A percentile compares a stretch with the other conserved stretches of the same genome.
These are phyloP conservation scores for Phascolomyces articulosus DNA, from an alignment of 371 early-diverging fungal genomes.

Conservation along the genomic window DNA sequence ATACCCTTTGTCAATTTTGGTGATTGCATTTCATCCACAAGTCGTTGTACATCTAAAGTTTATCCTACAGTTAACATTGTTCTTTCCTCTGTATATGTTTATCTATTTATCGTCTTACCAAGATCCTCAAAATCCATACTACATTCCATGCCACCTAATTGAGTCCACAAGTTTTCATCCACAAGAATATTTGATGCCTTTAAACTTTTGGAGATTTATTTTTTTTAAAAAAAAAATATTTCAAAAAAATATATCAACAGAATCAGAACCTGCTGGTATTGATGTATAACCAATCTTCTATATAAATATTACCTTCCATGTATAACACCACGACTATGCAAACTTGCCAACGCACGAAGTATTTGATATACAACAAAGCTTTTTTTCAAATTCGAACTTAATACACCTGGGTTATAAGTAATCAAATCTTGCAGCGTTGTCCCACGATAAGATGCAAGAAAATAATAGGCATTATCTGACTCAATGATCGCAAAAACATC, in stretches of 20 bases:
- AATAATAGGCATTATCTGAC: slow-evolving; percentile 57
- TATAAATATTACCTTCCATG: slow-evolving; percentile 50
- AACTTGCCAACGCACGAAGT: slow-evolving; percentile 50
- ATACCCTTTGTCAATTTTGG: slow-evolving; percentile 30
- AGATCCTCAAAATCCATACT: slow-evolving; percentile 24
- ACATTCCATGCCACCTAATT: slow-evolving; percentile 57
- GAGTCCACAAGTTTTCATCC: slow-evolving; percentile 69
- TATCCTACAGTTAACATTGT: not conserved
- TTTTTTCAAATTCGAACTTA: slow-evolving; percentile 64
- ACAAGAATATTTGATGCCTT: slow-evolving; percentile 65
- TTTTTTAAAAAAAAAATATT: too few relatives aligned
- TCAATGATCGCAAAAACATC: slow-evolving; percentile 65
- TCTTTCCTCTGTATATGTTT: not conserved
- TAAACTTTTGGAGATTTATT: too few relatives aligned
- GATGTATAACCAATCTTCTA: not conserved
- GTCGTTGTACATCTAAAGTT: slow-evolving; percentile 26
- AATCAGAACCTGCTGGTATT: too few relatives aligned
- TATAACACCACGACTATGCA: slow-evolving; percentile 59
- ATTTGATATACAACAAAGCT: slow-evolving; percentile 65
- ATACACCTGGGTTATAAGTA: slow-evolving; percentile 64
- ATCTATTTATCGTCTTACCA: slow-evolving; percentile 13
- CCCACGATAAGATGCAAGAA: slow-evolving; percentile 59
- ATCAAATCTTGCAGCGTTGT: slow-evolving; percentile 66
- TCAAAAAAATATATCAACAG: too few relatives aligned
- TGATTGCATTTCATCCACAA: slow-evolving; percentile 20